Evolutionary conservation across 768 basidiomycete species (phyloP).

Genomic region (Guyanaporus albipodus): DNA sequence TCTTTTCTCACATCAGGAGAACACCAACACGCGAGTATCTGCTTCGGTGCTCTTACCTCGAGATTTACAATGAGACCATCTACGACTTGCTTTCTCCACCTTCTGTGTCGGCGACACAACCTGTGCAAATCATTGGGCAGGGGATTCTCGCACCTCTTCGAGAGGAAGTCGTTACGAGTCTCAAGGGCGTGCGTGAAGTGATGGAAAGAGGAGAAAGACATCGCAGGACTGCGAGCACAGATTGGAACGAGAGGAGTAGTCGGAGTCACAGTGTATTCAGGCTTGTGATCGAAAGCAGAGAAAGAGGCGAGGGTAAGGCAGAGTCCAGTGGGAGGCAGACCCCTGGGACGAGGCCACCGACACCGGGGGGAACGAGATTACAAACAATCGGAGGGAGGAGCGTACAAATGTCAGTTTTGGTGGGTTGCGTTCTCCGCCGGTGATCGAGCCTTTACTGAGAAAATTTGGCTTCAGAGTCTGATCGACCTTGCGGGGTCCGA

Average conservation of each 20-base stretch:
- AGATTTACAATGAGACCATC: constrained; percentile 94
- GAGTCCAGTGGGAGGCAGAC: constrained; percentile 45
- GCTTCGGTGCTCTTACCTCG: constrained; percentile 93
- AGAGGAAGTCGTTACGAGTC: constrained; percentile 91
- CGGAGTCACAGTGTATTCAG: constrained; percentile 93
- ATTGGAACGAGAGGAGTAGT: constrained; percentile 97
- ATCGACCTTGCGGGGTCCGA: constrained; percentile 98
- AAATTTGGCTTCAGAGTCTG: constrained; percentile 52
- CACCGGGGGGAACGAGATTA: constrained; percentile 58
- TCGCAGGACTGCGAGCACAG: constrained; percentile 90
- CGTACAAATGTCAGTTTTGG: constrained; percentile 74
- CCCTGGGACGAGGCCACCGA: constrained; percentile 47
- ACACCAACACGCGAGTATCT: constrained; percentile 85
- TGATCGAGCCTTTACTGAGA: background rate
- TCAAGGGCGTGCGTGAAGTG: constrained; percentile 82
- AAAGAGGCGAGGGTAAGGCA: constrained; percentile 49
- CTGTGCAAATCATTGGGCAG: constrained; percentile 72
- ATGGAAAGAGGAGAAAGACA: constrained; percentile 83
- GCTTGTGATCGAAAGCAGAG: constrained; percentile 86
- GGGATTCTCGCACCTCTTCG: constrained; percentile 70
- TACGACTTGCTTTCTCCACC: constrained; percentile 82
- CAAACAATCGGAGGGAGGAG: constrained; percentile 78
- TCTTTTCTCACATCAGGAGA: constrained; percentile 78
- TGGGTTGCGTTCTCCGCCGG: constrained; percentile 24
- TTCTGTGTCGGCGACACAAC: constrained; percentile 45